phyloP scores from a whole-genome alignment of 371 early-diverging fungal species.

The Mortierella sp. region DNA sequence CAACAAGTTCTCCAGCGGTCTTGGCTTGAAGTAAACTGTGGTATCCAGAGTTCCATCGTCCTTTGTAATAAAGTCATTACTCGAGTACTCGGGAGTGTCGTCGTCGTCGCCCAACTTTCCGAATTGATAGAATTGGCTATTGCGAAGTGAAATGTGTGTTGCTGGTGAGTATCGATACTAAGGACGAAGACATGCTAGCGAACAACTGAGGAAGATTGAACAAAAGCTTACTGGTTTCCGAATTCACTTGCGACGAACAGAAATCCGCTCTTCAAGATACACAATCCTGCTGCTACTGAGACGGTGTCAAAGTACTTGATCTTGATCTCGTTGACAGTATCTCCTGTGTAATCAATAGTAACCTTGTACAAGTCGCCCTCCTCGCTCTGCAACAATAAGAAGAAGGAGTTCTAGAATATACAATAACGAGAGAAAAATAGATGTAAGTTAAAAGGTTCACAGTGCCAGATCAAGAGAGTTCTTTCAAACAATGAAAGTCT shows the following conservation, averaged over 20 bases:
- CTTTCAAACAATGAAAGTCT: constrained; percentile 61
- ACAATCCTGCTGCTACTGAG: constrained; percentile 83
- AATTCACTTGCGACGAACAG: constrained; percentile 93
- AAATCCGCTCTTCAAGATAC: constrained; percentile 94
- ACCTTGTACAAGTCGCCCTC: constrained; percentile 97
- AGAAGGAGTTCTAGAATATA: constrained; percentile 82
- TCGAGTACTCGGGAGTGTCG: constrained; percentile 83
- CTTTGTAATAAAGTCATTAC: constrained; percentile 77
- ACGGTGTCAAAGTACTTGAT: constrained; percentile 97
- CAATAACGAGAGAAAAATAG: neutral
- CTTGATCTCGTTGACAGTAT: constrained; percentile 73
- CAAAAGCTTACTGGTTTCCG: constrained; percentile 85
- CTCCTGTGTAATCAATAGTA: constrained; percentile 85
- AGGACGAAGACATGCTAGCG: neutral
- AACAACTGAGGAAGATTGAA: neutral
- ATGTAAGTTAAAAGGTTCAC: constrained; percentile 44
- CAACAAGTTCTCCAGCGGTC: constrained; percentile 85
- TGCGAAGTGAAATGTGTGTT: neutral
- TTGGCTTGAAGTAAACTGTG: constrained; percentile 83
- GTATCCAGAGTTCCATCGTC: constrained; percentile 65
- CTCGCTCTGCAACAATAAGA: constrained; percentile 93
- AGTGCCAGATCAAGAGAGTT: constrained; percentile 55
- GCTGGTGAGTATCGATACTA: neutral
- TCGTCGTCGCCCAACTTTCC: constrained; percentile 94
- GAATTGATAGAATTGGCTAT: constrained; percentile 89